Evolutionary conservation across 768 basidiomycete genomes (phyloP), one percentile per base, ranked within the genome.

Genomic region (Rhizopogon roseolus): DNA sequence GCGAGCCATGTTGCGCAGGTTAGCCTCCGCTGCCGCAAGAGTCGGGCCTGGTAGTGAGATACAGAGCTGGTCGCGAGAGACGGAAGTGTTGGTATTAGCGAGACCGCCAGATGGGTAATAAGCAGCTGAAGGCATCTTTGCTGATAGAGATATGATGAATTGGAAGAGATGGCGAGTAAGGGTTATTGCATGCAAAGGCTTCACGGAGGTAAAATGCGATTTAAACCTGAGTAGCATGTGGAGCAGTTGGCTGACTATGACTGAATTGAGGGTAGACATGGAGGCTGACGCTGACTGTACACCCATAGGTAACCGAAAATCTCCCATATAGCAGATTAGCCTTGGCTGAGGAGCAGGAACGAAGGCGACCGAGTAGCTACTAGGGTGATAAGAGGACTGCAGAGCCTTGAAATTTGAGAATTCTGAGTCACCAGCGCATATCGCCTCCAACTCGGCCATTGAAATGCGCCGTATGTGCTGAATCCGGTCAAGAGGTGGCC

Each of bases 41-140:
- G 63, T 57, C 36, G 66, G 58, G 17, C 60, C 65, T 25, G 65
- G 54, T 14, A 65, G 29, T 4, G 64, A 67, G 27, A 60, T 53
- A 7, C 53, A 58, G 13, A 67, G n/a, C 42, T 54, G 58, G 42
- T 58, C 48, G 13, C 54, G 50, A 38, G 55, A 55, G 17, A 61
- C 56, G 2, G 34, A 29, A 41, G 49, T 56, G 25, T 37, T 56
- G 19, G 32, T 22, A 44, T 60, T 46, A 7, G 50, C 52, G 16
- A 54, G 59, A 14, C 57, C 49, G 29, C 54, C 56, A 2, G 57
- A 63, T 3, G 53, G 27, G 14, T 55, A 64, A 38, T 54, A 62
- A 9, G 61, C 50, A 8, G 45, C 41, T 10, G 8, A 50, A 22
- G 29, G 50, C 28, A 19, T 37, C 9, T 25, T 55, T 4, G 49